Conservation (phyloP, 169 alveolate genomes). For the Cryptosporidium tyzzeri region DNA sequence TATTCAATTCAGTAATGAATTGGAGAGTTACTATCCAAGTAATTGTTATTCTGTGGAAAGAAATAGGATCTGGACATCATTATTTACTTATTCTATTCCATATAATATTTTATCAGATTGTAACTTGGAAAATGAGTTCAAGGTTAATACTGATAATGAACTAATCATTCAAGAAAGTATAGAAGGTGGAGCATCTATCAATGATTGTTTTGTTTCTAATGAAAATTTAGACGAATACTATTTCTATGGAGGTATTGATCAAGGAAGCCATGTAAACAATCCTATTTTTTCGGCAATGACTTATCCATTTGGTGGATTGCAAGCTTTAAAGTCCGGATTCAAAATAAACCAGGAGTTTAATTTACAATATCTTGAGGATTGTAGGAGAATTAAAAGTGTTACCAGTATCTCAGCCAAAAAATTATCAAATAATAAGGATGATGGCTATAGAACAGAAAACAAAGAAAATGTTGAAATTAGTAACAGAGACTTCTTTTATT, state of each 20-base stretch:
- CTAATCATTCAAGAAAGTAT: neutral
- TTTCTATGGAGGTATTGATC: constrained; percentile 3
- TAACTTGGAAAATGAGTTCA: neutral
- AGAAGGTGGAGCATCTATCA: neutral
- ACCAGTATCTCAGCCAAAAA: neutral
- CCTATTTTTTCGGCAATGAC: constrained; percentile 22
- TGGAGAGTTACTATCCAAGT: constrained; percentile 79
- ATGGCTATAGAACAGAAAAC: neutral
- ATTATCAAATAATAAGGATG: constrained; percentile 1
- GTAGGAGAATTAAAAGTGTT: neutral
- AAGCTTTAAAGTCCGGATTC: constrained; percentile 7
- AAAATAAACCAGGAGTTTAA: constrained; percentile 4
- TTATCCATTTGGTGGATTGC: constrained; percentile 62
- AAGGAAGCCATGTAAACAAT: constrained; percentile 34
- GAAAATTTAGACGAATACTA: neutral
- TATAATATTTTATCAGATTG: constrained; percentile 34
- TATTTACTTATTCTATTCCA: constrained; percentile 39
- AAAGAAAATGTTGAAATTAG: neutral
- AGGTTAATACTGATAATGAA: neutral
- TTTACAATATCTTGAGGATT: neutral
- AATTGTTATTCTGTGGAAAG: constrained; percentile 83
- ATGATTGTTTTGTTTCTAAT: neutral
- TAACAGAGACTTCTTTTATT: constrained; percentile 9
- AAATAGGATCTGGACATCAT: constrained; percentile 77
- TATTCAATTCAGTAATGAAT: constrained; percentile 57